Percentiles rank a stretch among this genome's conserved stretches.
These are phyloP conservation scores for Sodiomyces alkalinus DNA, from an alignment of 2,329 filamentous ascomycete genomes.

Conservation along the genomic window DNA sequence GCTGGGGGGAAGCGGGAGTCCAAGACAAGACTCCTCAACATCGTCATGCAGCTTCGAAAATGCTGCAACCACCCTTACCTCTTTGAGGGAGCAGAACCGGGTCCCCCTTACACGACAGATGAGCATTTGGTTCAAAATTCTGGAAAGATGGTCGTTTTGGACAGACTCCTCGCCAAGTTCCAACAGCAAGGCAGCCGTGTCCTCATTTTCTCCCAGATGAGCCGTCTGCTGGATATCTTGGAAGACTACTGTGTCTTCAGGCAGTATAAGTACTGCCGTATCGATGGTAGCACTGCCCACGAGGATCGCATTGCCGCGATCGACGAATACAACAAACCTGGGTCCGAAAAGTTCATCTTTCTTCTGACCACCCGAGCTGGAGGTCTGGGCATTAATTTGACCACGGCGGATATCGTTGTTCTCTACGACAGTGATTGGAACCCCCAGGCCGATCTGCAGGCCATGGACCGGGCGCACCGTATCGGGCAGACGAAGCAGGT, in stretches of 20 bases:
- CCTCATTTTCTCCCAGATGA: slow-evolving; percentile 99
- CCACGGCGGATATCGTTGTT: slow-evolving; percentile 85
- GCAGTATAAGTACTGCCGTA: slow-evolving; percentile 89
- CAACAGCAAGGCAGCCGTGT: slow-evolving; percentile 80
- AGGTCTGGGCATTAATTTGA: slow-evolving; percentile 93
- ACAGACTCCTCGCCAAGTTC: slow-evolving; percentile 76
- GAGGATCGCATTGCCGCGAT: slow-evolving; percentile 96
- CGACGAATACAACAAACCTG: slow-evolving; percentile 94
- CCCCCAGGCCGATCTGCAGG: slow-evolving; percentile 92
- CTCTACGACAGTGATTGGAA: slow-evolving; percentile 99
- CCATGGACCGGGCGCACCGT: slow-evolving; percentile 96
- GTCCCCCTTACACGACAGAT: slow-evolving; percentile 94
- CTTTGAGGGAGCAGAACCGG: slow-evolving; percentile 93
- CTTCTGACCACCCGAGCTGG: slow-evolving; percentile 89
- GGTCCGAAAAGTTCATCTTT: slow-evolving; percentile 93
- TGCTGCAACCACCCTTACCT: slow-evolving; percentile 98
- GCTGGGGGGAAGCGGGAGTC: slow-evolving; percentile 93
- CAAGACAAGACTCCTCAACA: slow-evolving; percentile 92
- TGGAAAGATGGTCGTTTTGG: slow-evolving; percentile 93
- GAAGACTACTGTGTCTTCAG: slow-evolving; percentile 98
- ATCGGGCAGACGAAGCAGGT: slow-evolving; percentile 99
- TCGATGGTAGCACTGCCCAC: slow-evolving; percentile 90
- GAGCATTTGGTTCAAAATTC: slow-evolving; percentile 89
- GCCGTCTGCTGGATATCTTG: slow-evolving; percentile 85
- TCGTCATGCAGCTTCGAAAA: slow-evolving; percentile 98